These are phyloP conservation scores for Boletus coccyginus DNA, from an alignment of 768 basidiomycete genomes.

Conservation along the genomic window DNA sequence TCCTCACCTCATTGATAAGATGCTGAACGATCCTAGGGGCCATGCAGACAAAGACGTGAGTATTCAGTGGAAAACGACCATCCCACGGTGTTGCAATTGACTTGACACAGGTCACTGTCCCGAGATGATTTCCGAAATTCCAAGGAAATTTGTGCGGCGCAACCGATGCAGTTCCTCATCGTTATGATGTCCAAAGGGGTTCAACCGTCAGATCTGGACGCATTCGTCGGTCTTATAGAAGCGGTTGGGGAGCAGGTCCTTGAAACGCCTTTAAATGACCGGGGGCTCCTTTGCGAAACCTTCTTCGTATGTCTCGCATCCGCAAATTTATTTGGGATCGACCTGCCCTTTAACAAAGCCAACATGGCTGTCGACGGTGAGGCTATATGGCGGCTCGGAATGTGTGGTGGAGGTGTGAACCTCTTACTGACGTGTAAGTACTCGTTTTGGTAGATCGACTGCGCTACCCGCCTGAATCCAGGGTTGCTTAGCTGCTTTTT, in stretches of 20 bases:
- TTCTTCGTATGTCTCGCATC: slow-evolving; percentile 36
- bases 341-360: slow-evolving; percentile 5
- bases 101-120: slow-evolving; percentile 14
- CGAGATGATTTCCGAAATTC: background rate
- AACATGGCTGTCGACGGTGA: slow-evolving; percentile 28
- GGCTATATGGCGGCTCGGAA: slow-evolving; percentile 37
- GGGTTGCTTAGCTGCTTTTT: slow-evolving; percentile 41
- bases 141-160: slow-evolving; percentile 6
- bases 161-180: slow-evolving; percentile 27
- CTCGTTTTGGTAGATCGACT: background rate
- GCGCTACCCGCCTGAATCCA: background rate
- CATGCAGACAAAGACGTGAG: slow-evolving; percentile 16
- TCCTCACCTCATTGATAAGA: background rate
- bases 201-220: slow-evolving; percentile 1
- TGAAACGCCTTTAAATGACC: slow-evolving; percentile 1
- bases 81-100: background rate
- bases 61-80: background rate
- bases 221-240: slow-evolving; percentile 11
- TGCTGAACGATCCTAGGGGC: slow-evolving; percentile 15
- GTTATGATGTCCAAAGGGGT: slow-evolving; percentile 22
- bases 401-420: slow-evolving; percentile 26
- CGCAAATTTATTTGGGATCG: slow-evolving; percentile 12
- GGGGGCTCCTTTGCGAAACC: slow-evolving; percentile 31
- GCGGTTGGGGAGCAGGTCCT: slow-evolving; percentile 15
- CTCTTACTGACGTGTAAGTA: slow-evolving; percentile 44